Evolutionary conservation across 805 yeast species (phyloP).

Genomic region (Metschnikowia matae): DNA sequence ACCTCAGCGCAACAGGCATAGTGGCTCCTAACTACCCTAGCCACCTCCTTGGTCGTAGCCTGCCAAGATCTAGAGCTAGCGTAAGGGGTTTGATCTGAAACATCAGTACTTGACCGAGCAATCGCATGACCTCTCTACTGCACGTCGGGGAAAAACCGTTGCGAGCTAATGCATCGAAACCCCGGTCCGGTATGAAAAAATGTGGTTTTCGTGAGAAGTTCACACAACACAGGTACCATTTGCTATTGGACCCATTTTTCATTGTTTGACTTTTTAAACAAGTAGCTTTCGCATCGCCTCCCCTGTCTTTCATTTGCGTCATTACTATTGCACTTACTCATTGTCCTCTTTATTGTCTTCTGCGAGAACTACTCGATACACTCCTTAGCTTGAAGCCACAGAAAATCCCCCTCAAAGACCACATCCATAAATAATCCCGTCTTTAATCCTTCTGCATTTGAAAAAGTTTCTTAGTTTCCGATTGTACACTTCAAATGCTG

Average conservation of each 20-base stretch:
- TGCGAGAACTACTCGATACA: not conserved
- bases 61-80: not conserved
- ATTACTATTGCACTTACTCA: not conserved
- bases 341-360: not conserved
- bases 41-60: not conserved
- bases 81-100: not conserved
- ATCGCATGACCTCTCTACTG: not conserved
- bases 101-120: not conserved
- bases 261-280: not conserved
- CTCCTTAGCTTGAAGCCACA: not conserved
- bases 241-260: not conserved
- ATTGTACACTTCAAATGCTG: not conserved
- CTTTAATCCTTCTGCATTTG: not conserved
- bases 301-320: not conserved
- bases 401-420: not conserved
- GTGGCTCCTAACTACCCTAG: too few relatives aligned
- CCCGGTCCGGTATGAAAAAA: not conserved
- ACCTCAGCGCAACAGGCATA: not conserved
- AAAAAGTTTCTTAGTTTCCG: not conserved
- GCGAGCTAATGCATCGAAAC: conserved; percentile 5
- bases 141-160: conserved; percentile 4
- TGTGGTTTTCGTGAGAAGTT: not conserved
- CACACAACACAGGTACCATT: not conserved
- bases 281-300: not conserved
- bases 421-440: not conserved